phyloP scores from a whole-genome alignment of 1,139 yeast species.

The Sugiyamaella japonica region DNA sequence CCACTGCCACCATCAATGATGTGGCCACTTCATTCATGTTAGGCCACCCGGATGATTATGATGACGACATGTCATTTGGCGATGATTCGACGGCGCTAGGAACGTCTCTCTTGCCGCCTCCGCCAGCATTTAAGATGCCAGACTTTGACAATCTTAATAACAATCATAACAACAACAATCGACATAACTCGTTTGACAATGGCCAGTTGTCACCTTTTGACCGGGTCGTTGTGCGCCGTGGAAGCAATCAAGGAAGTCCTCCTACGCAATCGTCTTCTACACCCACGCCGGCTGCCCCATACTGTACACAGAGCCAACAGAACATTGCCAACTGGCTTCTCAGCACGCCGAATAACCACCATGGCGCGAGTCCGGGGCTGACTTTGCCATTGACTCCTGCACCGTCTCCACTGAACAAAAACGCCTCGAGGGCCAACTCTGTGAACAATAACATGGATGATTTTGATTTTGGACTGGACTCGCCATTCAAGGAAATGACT shows the following conservation, averaged over 20 bases:
- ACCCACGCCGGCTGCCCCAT: not conserved
- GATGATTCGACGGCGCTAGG: conserved; percentile 4
- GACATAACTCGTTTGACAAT: not conserved
- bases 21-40: conserved; percentile 5
- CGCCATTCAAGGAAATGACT: conserved; percentile 17
- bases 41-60: conserved; percentile 12
- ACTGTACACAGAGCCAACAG: conserved; percentile 9
- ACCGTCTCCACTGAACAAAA: conserved; percentile 15
- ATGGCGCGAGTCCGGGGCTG: not conserved
- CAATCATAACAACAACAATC: not conserved
- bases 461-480: conserved; percentile 16
- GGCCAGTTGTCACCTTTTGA: conserved; percentile 8
- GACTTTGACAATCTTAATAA: not conserved
- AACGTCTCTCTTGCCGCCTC: conserved; percentile 1
- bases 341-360: conserved; percentile 8
- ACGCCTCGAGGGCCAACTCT: not conserved
- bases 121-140: conserved; percentile 10
- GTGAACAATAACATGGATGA: conserved; percentile 6
- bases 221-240: not conserved
- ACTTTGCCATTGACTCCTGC: conserved; percentile 18
- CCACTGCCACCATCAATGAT: not conserved
- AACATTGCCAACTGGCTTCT: conserved; percentile 17
- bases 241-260: conserved; percentile 11
- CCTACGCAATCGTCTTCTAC: not conserved
- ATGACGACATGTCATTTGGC: conserved; percentile 7